Evolutionary conservation across 345 rosid genomes (phyloP), one percentile per base, ranked within the genome.

Genomic region (Orychophragmus violaceus): DNA sequence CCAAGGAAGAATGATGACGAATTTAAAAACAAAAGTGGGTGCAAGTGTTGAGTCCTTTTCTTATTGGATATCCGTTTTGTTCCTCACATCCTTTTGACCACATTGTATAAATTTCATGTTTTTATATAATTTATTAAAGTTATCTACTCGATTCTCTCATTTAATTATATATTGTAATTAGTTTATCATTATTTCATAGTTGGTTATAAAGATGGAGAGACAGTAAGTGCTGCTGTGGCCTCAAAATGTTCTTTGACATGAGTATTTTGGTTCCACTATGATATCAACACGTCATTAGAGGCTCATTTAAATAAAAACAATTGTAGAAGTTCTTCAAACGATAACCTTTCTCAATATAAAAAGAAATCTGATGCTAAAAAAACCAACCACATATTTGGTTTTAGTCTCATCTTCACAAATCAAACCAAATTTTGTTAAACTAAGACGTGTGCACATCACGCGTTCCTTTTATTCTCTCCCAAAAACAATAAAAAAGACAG

Each of bases 41-140:
- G 68, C 79, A 66, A 76, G 66, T 80, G 66, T 77, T 70, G 58
- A 49, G 81, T 69, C 60, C 32, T 50, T 69, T 49, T 60, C 66
- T 61, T 17, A 35, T 37, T 35, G 66, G 41, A 27, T 22, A 56
- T 22, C 30, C 46, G 13, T 55, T 55, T 56, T 56, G 44, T 67
- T 42, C 11, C 33, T 44, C 33, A 8, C n/a, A n/a, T n/a, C 56
- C 42, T 55, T 32, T 68, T 68, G 21, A 57, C 64, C 64, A 45
- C 37, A 44, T 23, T 16, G 49, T 57, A 4, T 19, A 50, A 50
- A 16, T 46, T 30, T 46, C 21, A 17, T 18, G 5, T 29, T 63
- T 1, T 2, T 10, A 9, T 30, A 49, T 18, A 23, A 9, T 48
- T 32, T 13, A 33, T 17, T 2, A 24, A 17, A 51, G 49, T 64